phyloP scores from a whole-genome alignment of 169 alveolate genomes.

The Cryptosporidium xiaoi region DNA sequence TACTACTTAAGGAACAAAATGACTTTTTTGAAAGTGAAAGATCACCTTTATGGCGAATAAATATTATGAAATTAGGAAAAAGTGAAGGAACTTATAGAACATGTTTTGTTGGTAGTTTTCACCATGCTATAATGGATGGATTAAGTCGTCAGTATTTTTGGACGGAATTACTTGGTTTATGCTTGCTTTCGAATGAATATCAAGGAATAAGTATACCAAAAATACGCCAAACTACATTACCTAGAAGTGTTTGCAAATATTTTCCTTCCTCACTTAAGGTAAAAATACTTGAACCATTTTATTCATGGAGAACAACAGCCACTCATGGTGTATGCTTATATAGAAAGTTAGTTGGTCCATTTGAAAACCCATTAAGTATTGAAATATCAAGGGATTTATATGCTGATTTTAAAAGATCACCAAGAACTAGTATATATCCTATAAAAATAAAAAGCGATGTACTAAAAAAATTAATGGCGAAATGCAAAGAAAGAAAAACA shows the following conservation, averaged over 20 bases:
- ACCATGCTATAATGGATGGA: slow-evolving; percentile 81
- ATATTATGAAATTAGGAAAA: slow-evolving; percentile 44
- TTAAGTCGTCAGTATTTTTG: slow-evolving; percentile 79
- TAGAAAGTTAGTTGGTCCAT: slow-evolving; percentile 69
- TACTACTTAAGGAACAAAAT: slow-evolving; percentile 51
- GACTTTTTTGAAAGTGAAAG: slow-evolving; percentile 58
- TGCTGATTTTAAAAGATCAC: slow-evolving; percentile 67
- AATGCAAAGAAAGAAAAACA: slow-evolving; percentile 53
- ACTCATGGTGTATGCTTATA: slow-evolving; percentile 71
- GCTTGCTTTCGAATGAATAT: slow-evolving; percentile 42
- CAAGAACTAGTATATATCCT: slow-evolving; percentile 69
- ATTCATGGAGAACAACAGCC: slow-evolving; percentile 74
- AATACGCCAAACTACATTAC: slow-evolving; percentile 37
- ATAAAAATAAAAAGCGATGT: slow-evolving; percentile 28
- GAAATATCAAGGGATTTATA: slow-evolving; percentile 71
- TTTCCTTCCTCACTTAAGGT: slow-evolving; percentile 69
- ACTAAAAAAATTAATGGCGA: slow-evolving; percentile 19
- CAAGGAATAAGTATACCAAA: slow-evolving; percentile 52
- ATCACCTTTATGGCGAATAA: slow-evolving; percentile 71
- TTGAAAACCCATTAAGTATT: slow-evolving; percentile 62
- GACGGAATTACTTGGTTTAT: slow-evolving; percentile 76
- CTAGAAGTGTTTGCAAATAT: slow-evolving; percentile 63
- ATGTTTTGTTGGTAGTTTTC: slow-evolving; percentile 77
- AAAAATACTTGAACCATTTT: slow-evolving; percentile 47
- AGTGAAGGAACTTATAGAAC: slow-evolving; percentile 59